Conservation (phyloP, 768 basidiomycete genomes). For the Suillus paluster region DNA sequence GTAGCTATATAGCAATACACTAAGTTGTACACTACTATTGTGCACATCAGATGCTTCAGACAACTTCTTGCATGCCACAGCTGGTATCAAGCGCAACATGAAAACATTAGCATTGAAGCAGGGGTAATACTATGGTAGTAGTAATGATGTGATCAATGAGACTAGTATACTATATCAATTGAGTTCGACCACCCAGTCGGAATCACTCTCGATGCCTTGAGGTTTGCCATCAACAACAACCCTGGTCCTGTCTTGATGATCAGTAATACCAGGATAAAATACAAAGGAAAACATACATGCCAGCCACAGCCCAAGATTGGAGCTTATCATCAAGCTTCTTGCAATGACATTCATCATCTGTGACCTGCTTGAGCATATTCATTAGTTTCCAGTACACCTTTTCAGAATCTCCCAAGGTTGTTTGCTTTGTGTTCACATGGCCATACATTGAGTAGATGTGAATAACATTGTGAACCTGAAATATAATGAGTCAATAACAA, state of each 20-base stretch:
- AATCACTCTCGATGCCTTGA: background rate
- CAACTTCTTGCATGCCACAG: background rate
- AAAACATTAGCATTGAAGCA: constrained; percentile 1
- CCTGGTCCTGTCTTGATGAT: background rate
- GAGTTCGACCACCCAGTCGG: background rate
- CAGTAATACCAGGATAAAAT: background rate
- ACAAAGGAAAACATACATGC: background rate
- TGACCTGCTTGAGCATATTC: no score
- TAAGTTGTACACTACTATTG: background rate
- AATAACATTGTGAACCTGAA: no score
- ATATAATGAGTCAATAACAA: no score
- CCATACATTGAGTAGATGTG: no score
- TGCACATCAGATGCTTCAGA: background rate
- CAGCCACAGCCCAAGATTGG: background rate
- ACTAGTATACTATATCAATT: background rate
- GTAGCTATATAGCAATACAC: background rate
- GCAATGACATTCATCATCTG: background rate
- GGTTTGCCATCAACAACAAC: background rate
- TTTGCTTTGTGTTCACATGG: no score
- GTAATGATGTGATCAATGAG: background rate
- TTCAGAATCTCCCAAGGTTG: no score
- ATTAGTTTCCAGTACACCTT: no score
- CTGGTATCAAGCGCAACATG: background rate
- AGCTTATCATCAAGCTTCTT: background rate
- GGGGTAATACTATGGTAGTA: background rate